These are phyloP conservation scores for Dissoconium aciculare DNA, from an alignment of 2,329 filamentous ascomycete genomes.

Conservation along the genomic window DNA sequence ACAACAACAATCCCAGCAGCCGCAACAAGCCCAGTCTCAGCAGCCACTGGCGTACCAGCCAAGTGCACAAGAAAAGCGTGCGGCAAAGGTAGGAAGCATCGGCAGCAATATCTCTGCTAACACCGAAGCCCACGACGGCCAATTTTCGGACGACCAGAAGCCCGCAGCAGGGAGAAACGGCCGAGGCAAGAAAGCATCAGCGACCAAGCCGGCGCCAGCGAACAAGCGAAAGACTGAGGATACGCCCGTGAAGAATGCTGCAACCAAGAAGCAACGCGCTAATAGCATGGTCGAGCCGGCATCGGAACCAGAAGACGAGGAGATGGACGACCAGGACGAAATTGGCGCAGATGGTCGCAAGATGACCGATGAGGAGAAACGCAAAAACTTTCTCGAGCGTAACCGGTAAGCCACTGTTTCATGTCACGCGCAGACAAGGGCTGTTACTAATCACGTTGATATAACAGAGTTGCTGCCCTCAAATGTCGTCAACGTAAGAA, in stretches of 20 bases:
- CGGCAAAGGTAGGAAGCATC: conserved; percentile 30
- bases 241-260: conserved; percentile 46
- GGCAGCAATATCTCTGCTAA: conserved; percentile 45
- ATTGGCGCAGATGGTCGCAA: conserved; percentile 49
- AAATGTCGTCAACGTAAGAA: conserved; percentile 98
- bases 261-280: conserved; percentile 58
- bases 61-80: conserved; percentile 13
- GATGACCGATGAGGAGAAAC: conserved; percentile 97
- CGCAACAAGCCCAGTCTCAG: conserved; percentile 17
- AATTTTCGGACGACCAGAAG: conserved; percentile 55
- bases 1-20: conserved; percentile 29
- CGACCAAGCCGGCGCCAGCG: conserved; percentile 38
- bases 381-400: conserved; percentile 91
- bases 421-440: too few relatives aligned
- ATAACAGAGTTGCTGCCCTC: conserved; percentile 68
- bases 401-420: conserved; percentile 55
- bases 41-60: conserved; percentile 33
- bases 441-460: conserved; percentile 16
- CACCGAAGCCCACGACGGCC: conserved; percentile 39
- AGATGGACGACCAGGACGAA: conserved; percentile 28
- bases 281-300: conserved; percentile 32
- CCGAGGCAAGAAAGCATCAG: conserved; percentile 51
- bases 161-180: conserved; percentile 46
- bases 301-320: conserved; percentile 38
- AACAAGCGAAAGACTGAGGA: conserved; percentile 71